Base-by-base conservation (phyloP, 2,329 filamentous ascomycete species). In the Fusarium citri region DNA sequence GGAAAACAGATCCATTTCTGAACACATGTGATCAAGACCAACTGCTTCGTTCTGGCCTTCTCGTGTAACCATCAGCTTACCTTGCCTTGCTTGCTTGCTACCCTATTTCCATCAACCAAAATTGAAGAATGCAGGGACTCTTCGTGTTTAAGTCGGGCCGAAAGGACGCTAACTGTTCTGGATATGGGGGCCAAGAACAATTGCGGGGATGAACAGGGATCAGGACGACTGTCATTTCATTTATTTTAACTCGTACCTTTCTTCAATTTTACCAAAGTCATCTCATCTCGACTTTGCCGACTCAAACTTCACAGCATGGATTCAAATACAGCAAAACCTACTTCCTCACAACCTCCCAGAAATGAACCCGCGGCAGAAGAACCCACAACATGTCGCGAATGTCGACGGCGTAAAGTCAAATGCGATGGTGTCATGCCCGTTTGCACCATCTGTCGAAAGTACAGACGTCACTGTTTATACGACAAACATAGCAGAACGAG, bases 351-450 rank as follows among this genome's bases (percentile, higher is more conserved):
- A 55, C 23, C 50, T 11, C 53, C 60, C 6, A 59, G 54, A n/a
- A 55, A 22, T 26, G 61, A 55, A 25, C 26, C 59, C 6, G 23
- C 59, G 23, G 31, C 66, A 28, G 66, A 68, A 40, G 66, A 68
- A 37, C 55, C 66, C 5, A 64, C 66, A 9, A 51, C 66, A 14
- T 68, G 66, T 30, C 66, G 66, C 48, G 66, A 68, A 68, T 68
- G 66, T 26, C 64, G 64, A n/a, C 64, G 66, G 0, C 66, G 66
- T 16, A 68, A 64, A 53, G 59, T 68, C 26, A 68, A 68, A 53
- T 68, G 66, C 59, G 66, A 68, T 28, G 66, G 66, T 49, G 64
- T 55, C 47, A 68, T 68, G 64, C 66, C 66, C 16, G 66, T 68
- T 16, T 68, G 66, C 49, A 50, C 59, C 15, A 64, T 68, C 4